phyloP scores from a whole-genome alignment of 352 stramenopile genomes.

The Phytopythium chamaehyphon region DNA sequence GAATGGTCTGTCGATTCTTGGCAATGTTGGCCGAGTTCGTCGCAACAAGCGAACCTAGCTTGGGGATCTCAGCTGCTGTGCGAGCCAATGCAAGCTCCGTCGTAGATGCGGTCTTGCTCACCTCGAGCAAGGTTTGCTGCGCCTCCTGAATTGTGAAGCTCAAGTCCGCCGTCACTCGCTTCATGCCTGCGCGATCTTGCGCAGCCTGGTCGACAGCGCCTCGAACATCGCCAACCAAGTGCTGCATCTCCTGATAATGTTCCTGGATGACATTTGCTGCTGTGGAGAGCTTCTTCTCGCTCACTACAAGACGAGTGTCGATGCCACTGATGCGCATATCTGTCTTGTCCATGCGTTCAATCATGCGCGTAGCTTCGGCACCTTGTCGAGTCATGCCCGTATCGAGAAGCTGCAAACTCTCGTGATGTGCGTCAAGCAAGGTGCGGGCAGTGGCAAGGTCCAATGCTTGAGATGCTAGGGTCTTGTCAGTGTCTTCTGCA shows the following conservation, averaged over 20 bases:
- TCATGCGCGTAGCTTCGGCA: constrained; percentile 26
- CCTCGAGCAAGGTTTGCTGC: constrained; percentile 41
- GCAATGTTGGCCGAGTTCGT: constrained; percentile 38
- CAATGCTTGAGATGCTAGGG: constrained; percentile 17
- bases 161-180: constrained; percentile 26
- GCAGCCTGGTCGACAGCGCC: constrained; percentile 23
- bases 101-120: constrained; percentile 33
- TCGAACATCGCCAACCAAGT: constrained; percentile 21
- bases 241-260: constrained; percentile 38
- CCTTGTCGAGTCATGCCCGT: constrained; percentile 16
- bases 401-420: constrained; percentile 28
- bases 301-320: constrained; percentile 30
- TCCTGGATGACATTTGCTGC: constrained; percentile 31
- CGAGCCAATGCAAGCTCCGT: constrained; percentile 38
- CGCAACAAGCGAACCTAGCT: constrained; percentile 34
- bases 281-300: constrained; percentile 42
- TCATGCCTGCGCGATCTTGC: constrained; percentile 35
- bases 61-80: constrained; percentile 43
- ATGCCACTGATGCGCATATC: constrained; percentile 33
- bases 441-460: constrained; percentile 28
- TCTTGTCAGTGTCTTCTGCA: constrained; percentile 23
- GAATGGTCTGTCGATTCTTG: constrained; percentile 36
- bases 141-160: constrained; percentile 40
- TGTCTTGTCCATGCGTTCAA: constrained; percentile 21
- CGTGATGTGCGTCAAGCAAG: constrained; percentile 25